phyloP scores from a whole-genome alignment of 1,139 yeast genomes.

The Wickerhamiella infanticola region DNA sequence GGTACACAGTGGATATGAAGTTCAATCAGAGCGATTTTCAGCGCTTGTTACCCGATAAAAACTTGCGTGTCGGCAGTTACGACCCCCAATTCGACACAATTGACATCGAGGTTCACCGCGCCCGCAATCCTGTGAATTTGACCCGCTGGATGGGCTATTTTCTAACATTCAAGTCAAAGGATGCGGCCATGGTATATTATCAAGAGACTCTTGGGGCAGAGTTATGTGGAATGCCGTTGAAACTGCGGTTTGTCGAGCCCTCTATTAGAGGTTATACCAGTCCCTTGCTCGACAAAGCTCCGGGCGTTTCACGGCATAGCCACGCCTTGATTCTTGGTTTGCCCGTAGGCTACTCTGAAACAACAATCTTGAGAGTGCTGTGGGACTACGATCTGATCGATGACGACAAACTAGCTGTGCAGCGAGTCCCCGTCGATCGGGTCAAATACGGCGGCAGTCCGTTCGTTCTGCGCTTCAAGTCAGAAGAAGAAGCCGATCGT shows the following conservation, averaged over 20 bases:
- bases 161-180: conserved; percentile 32
- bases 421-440: conserved; percentile 19
- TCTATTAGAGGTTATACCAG: conserved; percentile 18
- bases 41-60: conserved; percentile 19
- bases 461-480: conserved; percentile 35
- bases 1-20: conserved; percentile 22
- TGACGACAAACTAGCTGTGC: conserved; percentile 22
- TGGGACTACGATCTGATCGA: conserved; percentile 31
- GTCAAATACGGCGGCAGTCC: conserved; percentile 23
- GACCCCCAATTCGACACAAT: conserved; percentile 10
- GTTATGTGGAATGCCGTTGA: conserved; percentile 36
- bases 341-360: conserved; percentile 23
- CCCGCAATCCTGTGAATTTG: conserved; percentile 33
- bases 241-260: conserved; percentile 30
- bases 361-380: conserved; percentile 22
- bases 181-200: conserved; percentile 37
- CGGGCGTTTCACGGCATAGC: conserved; percentile 17
- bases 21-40: conserved; percentile 22
- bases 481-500: conserved; percentile 34
- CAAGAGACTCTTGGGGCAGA: conserved; percentile 34
- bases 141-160: conserved; percentile 36
- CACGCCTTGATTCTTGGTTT: conserved; percentile 28
- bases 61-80: conserved; percentile 11
- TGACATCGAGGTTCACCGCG: conserved; percentile 27
- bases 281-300: conserved; percentile 19